phyloP scores from a whole-genome alignment of 768 basidiomycete species.

The Kockovaella imperatae region DNA sequence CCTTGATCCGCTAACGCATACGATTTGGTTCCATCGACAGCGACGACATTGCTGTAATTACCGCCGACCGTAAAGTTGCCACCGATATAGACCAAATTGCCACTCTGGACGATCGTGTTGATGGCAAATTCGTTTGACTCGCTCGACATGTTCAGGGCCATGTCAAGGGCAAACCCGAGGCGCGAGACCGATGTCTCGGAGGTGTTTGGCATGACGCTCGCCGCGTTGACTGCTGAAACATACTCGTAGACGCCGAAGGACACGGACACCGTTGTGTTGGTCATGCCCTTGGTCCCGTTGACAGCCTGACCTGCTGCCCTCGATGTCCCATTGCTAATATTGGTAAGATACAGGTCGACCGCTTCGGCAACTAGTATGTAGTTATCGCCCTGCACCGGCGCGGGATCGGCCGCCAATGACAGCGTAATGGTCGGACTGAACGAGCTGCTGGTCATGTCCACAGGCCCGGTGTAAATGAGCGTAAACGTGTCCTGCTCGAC shows the following conservation, averaged over 20 bases:
- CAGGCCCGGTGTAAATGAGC: conserved; percentile 70
- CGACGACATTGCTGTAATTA: conserved; percentile 59
- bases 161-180: conserved; percentile 58
- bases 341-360: conserved; percentile 68
- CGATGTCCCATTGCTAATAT: conserved; percentile 32
- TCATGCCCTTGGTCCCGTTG: conserved; percentile 35
- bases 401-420: conserved; percentile 60
- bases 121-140: conserved; percentile 17
- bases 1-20: conserved; percentile 60
- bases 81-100: conserved; percentile 62
- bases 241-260: conserved; percentile 89
- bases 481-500: conserved; percentile 57
- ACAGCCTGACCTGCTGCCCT: conserved; percentile 4
- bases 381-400: conserved; percentile 55
- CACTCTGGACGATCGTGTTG: conserved; percentile 53
- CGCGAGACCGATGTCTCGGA: conserved; percentile 62
- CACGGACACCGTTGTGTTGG: conserved; percentile 26
- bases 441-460: conserved; percentile 58
- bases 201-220: conserved; percentile 57
- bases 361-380: conserved; percentile 79
- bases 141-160: conserved; percentile 46
- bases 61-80: conserved; percentile 63
- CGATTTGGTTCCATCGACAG: conserved; percentile 54
- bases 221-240: conserved; percentile 55
- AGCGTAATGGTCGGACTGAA: conserved; percentile 71